Evolutionary conservation across 352 stramenopile genomes (phyloP).

Genomic region (Pythium utonaiense): DNA sequence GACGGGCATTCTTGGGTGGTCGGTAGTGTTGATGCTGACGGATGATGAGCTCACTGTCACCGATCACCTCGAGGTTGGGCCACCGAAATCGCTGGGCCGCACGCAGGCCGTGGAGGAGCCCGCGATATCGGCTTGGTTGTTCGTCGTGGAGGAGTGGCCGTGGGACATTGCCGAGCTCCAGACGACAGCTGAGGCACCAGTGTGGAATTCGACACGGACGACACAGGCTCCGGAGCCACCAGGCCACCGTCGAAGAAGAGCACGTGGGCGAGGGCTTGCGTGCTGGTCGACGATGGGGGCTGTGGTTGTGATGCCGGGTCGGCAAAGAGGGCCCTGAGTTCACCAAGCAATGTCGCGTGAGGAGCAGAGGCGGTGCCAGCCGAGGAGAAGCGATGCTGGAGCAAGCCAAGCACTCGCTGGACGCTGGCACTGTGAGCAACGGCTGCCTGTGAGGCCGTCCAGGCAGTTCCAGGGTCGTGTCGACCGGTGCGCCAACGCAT

Average conservation of each 20-base stretch:
- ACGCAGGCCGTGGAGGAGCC: background rate
- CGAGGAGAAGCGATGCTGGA: background rate
- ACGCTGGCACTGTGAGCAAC: background rate
- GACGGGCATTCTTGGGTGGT: no score
- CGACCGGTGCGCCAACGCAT: background rate
- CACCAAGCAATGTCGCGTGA: background rate
- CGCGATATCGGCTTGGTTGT: background rate
- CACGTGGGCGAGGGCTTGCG: background rate
- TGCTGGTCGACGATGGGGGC: no score
- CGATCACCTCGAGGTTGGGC: background rate
- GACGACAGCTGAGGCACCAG: background rate
- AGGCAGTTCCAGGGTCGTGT: background rate
- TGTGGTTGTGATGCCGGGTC: background rate
- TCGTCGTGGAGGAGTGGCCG: background rate
- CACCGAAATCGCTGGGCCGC: background rate
- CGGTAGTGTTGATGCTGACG: background rate
- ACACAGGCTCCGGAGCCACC: background rate
- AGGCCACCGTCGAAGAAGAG: background rate
- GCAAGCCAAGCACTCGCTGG: background rate
- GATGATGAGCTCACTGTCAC: background rate
- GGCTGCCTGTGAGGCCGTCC: background rate
- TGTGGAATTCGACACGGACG: background rate
- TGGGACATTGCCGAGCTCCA: background rate
- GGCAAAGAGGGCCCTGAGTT: background rate
- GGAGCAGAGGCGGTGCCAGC: no score